Percentiles rank a stretch among this genome's conserved stretches.
Evolutionary conservation across 768 basidiomycete species (phyloP).

Genomic region (Butyriboletus loyo): DNA sequence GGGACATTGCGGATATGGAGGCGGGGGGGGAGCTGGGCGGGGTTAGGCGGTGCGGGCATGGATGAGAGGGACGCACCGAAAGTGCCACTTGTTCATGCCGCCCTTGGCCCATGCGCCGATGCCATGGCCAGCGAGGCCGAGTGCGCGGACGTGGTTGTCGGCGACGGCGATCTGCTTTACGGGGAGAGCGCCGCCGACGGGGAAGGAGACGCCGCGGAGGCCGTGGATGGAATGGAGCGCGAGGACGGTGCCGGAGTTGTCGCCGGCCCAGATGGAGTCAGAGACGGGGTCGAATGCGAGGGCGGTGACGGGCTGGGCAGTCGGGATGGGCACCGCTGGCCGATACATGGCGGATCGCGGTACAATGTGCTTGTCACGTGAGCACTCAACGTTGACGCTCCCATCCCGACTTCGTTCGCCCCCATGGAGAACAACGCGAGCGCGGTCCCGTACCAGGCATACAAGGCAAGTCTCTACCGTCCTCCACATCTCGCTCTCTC

Average conservation of each 20-base stretch:
- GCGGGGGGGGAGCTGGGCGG: constrained; percentile 31
- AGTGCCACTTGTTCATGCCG: constrained; percentile 81
- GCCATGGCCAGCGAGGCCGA: constrained; percentile 57
- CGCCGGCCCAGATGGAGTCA: constrained; percentile 86
- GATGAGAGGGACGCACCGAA: constrained; percentile 45
- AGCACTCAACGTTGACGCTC: too few species aligned
- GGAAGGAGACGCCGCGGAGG: constrained; percentile 69
- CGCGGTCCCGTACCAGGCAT: constrained; percentile 50
- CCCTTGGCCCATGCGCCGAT: constrained; percentile 83
- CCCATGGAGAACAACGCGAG: constrained; percentile 13
- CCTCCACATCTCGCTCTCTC: fast-evolving
- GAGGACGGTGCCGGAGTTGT: constrained; percentile 63
- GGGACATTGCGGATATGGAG: constrained; percentile 42
- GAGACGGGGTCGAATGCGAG: constrained; percentile 89
- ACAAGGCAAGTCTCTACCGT: constrained; percentile 35
- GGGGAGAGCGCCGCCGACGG: constrained; percentile 60
- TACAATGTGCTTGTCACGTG: constrained; percentile 13
- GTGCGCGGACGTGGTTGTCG: constrained; percentile 74
- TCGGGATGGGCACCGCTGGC: constrained; percentile 12
- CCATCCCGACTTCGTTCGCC: neutral
- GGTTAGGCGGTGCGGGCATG: constrained; percentile 2
- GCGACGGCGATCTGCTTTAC: constrained; percentile 76
- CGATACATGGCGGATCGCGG: constrained; percentile 22
- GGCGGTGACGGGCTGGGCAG: constrained; percentile 57
- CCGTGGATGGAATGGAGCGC: constrained; percentile 66